Evolutionary conservation across 176 grass and related monocot species (phyloP).

Genomic region (Cocos nucifera): DNA sequence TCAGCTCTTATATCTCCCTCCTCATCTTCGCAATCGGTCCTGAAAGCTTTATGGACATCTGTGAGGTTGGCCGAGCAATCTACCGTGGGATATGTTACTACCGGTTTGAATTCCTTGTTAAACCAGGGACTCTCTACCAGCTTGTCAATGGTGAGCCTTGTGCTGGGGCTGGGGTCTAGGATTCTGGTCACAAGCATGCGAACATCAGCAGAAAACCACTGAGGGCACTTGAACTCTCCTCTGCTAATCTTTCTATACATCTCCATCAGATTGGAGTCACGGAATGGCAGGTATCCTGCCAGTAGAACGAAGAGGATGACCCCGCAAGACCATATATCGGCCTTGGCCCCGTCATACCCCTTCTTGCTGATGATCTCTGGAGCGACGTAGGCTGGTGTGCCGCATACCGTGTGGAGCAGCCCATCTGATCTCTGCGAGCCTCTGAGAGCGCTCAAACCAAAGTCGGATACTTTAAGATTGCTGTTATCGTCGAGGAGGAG

Average conservation of each 20-base stretch:
- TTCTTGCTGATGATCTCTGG: slow-evolving; percentile 9
- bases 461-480: slow-evolving; percentile 20
- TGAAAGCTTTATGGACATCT: neutral
- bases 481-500: slow-evolving; percentile 15
- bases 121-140: slow-evolving; percentile 9
- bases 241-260: slow-evolving; percentile 12
- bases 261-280: slow-evolving; percentile 1
- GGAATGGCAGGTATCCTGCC: slow-evolving; percentile 12
- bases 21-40: slow-evolving; percentile 15
- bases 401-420: slow-evolving; percentile 5
- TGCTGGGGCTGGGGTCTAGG: slow-evolving; percentile 3
- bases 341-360: slow-evolving; percentile 12
- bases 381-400: slow-evolving; percentile 15
- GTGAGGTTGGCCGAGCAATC: neutral
- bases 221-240: slow-evolving; percentile 10
- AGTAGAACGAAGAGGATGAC: slow-evolving; percentile 10
- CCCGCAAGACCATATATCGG: slow-evolving; percentile 21
- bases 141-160: slow-evolving; percentile 2
- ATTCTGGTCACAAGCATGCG: neutral
- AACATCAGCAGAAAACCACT: slow-evolving; percentile 9
- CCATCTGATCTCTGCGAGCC: neutral
- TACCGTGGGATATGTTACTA: no score
- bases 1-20: slow-evolving; percentile 15
- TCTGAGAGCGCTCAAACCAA: slow-evolving; percentile 9
- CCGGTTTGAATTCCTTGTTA: neutral